These are phyloP conservation scores for Backusella tarrabulga DNA, from an alignment of 192 early-diverging fungal genomes.

Conservation along the genomic window DNA sequence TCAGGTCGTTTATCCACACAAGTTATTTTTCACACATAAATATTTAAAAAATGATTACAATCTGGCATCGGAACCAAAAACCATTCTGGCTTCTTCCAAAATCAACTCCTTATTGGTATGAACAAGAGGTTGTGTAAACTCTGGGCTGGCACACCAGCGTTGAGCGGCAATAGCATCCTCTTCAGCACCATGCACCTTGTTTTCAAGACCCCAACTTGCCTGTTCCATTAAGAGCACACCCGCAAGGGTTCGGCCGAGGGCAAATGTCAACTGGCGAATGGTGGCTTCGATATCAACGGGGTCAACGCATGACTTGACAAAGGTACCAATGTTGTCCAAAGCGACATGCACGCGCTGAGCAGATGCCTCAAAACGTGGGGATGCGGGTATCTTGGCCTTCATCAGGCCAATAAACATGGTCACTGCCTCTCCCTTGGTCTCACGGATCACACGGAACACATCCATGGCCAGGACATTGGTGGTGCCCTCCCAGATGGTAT, in stretches of 20 bases:
- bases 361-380: neutral
- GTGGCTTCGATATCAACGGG: conserved; percentile 34
- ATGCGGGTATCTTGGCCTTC: neutral
- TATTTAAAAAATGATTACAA: neutral
- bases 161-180: conserved; percentile 7
- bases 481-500: conserved; percentile 76
- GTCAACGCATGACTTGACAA: conserved; percentile 22
- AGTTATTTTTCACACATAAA: too few relatives aligned
- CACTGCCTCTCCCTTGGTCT: conserved; percentile 37
- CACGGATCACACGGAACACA: conserved; percentile 50
- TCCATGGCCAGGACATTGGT: conserved; percentile 67
- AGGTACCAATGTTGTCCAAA: conserved; percentile 18
- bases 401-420: neutral
- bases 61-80: conserved; percentile 23
- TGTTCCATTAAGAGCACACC: conserved; percentile 51
- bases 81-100: conserved; percentile 19
- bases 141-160: conserved; percentile 20
- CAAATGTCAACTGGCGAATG: conserved; percentile 46
- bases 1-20: too few relatives aligned
- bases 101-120: neutral
- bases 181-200: neutral
- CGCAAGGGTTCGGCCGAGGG: conserved; percentile 45
- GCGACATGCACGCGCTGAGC: conserved; percentile 27
- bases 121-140: conserved; percentile 13
- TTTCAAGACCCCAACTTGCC: conserved; percentile 38